Evolutionary conservation across 2,329 filamentous ascomycete species (phyloP), one percentile per base, ranked within the genome.

Genomic region (Aspergillus sp.): DNA sequence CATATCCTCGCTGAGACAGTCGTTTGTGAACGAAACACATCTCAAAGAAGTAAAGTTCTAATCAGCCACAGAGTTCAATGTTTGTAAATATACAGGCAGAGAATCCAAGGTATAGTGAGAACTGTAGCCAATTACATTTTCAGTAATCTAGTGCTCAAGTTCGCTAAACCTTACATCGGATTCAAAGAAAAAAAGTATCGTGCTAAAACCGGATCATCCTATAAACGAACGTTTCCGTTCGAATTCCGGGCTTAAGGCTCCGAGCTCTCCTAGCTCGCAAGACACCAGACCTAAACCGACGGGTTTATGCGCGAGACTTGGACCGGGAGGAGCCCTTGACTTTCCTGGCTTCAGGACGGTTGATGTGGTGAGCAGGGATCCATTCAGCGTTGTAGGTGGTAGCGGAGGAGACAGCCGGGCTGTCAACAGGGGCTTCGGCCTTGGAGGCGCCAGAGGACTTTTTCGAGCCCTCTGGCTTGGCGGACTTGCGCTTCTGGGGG

Each of bases 341-440:
- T 66, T 85, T 82, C 67, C 81, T 81, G 47, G 85, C 89, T 66
- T 89, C 83, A 39, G 93, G 93, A 67, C 90, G 88, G 81, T 93
- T 90, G 75, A 97, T 86, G 78, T 98, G 93, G 74, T 90, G 86
- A 62, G 87, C 86, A 31, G 93, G 92, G 68, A 97, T 96, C 93
- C 93, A 97, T 81, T 88, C 91, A 81, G 93, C 89, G 70, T 96
- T 93, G 77, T 93, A 96, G 60, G 83, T 83, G 79, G 90, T 90
- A 60, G 87, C 82, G 63, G 85, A 86, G 56, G 88, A 84, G 57
- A 87, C 85, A 62, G 86, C 86, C 50, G 88, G 84, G 62, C 89
- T 89, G 40, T 89, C 85, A 49, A 89, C 85, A 67, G 82, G 80
- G 67, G 82, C 80, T 60, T 90, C 87, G 60, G 82, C 80, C 79